phyloP scores from a whole-genome alignment of 441 rosid species.

The Corymbia calophylla region DNA sequence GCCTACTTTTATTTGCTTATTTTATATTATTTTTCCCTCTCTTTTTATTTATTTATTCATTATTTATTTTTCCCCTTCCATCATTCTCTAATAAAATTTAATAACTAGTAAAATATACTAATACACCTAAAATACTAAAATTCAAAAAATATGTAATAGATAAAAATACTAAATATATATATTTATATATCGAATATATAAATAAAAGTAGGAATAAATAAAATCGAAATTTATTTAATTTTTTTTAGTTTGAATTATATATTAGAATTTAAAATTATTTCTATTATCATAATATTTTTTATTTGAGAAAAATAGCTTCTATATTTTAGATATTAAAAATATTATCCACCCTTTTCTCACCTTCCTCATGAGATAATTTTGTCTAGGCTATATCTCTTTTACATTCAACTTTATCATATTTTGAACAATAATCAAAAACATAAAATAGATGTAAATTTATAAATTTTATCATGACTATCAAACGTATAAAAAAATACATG shows the following conservation, averaged over 20 bases:
- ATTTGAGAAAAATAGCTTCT: neutral
- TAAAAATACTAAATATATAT: neutral
- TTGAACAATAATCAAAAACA: neutral
- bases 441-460: neutral
- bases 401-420: too few relatives aligned
- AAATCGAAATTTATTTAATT: too few relatives aligned
- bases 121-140: neutral
- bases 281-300: neutral
- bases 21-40: neutral
- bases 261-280: too few relatives aligned
- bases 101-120: neutral
- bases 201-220: too few relatives aligned
- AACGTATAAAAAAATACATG: neutral
- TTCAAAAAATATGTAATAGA: too few relatives aligned
- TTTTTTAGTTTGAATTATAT: too few relatives aligned
- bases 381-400: rapidly evolving
- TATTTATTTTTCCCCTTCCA: neutral
- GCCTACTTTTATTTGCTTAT: neutral
- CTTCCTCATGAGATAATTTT: neutral
- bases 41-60: too few relatives aligned
- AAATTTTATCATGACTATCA: neutral
- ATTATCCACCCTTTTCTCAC: neutral
- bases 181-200: too few relatives aligned
- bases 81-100: neutral
- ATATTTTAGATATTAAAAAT: too few relatives aligned